Evolutionary conservation across 768 basidiomycete genomes (phyloP).

Genomic region (Hypholoma sublateritium): DNA sequence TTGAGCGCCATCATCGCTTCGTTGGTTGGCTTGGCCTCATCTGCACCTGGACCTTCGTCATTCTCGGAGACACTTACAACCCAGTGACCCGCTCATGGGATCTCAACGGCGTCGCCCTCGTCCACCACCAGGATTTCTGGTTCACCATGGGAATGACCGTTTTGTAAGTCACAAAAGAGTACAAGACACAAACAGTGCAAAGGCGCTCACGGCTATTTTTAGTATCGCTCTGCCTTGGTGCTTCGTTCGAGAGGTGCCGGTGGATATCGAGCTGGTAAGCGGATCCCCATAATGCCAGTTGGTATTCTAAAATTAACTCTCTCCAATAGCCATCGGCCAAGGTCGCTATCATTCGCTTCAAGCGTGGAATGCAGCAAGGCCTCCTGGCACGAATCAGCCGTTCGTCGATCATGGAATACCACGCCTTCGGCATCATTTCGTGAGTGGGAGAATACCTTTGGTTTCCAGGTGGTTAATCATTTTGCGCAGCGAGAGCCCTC

Average conservation of each 20-base stretch:
- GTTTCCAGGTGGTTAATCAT: conserved; percentile 8
- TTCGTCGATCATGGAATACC: conserved; percentile 75
- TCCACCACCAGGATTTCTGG: conserved; percentile 78
- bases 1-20: conserved; percentile 80
- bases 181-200: conserved; percentile 2
- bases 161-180: conserved; percentile 45
- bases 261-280: conserved; percentile 75
- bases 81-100: conserved; percentile 55
- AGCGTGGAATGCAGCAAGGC: conserved; percentile 84
- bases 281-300: conserved; percentile 5
- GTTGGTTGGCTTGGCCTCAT: conserved; percentile 69
- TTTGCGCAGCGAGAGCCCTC: conserved; percentile 56
- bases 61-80: conserved; percentile 66
- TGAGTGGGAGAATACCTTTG: conserved; percentile 29
- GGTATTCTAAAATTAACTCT: conserved; percentile 11
- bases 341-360: conserved; percentile 76
- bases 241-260: conserved; percentile 68
- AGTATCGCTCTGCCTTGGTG: conserved; percentile 77
- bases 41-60: conserved; percentile 62
- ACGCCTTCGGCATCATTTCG: conserved; percentile 81
- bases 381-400: conserved; percentile 74
- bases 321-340: conserved; percentile 67
- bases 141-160: conserved; percentile 71
- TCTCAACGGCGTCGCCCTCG: conserved; percentile 48
- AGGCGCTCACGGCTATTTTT: conserved; percentile 16